Evolutionary conservation across 2,329 filamentous ascomycete species (phyloP).

Genomic region (Endocalyx cinctus): DNA sequence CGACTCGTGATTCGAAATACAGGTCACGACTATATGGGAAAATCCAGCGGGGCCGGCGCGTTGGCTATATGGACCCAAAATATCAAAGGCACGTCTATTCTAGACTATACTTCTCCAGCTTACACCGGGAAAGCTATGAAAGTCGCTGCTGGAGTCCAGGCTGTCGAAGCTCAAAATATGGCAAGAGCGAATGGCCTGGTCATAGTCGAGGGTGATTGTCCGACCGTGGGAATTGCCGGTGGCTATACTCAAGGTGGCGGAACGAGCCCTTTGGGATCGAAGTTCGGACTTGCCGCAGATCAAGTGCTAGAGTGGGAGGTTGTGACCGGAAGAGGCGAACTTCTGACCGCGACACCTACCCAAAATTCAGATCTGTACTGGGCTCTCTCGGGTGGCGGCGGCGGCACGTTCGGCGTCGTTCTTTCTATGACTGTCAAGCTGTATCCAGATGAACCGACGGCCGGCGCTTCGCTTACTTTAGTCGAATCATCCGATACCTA

Average conservation of each 20-base stretch:
- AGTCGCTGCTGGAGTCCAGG: constrained; percentile 45
- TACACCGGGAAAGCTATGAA: constrained; percentile 45
- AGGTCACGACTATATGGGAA: constrained; percentile 47
- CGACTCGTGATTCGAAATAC: constrained; percentile 45
- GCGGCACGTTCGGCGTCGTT: constrained; percentile 55
- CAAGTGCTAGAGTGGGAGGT: constrained; percentile 53
- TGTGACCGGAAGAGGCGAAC: constrained; percentile 44
- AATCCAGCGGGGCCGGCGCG: constrained; percentile 46
- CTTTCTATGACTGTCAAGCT: constrained; percentile 50
- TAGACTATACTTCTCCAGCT: constrained; percentile 19
- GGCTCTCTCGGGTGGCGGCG: constrained; percentile 57
- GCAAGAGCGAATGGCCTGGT: constrained; percentile 33
- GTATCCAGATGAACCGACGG: constrained; percentile 37
- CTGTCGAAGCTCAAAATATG: constrained; percentile 34
- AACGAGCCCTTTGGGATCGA: constrained; percentile 47
- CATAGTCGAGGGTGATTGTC: constrained; percentile 44
- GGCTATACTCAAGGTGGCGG: constrained; percentile 60
- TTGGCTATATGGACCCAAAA: constrained; percentile 44
- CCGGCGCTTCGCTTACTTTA: constrained; percentile 35
- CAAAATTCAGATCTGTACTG: constrained; percentile 57
- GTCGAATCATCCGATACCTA: constrained; percentile 14
- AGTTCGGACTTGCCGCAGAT: constrained; percentile 56
- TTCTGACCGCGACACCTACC: constrained; percentile 41
- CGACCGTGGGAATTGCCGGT: constrained; percentile 53
- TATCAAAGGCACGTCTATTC: constrained; percentile 34